Base-by-base conservation (phyloP, 176 grass and related monocot species). In the Puya raimondii region DNA sequence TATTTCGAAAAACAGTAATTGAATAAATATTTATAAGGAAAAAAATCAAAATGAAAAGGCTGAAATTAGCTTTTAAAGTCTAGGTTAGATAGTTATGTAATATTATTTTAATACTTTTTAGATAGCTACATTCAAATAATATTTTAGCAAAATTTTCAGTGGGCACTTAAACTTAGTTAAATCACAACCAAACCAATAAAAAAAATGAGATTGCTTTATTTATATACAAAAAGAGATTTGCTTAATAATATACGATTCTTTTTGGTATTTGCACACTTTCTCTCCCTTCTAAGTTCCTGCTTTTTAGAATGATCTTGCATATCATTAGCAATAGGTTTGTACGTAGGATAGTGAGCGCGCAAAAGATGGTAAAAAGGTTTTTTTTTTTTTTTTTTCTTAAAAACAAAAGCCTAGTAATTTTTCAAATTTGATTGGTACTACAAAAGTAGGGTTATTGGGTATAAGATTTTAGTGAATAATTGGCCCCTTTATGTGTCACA, bases 281-380 rank as follows among this genome's bases (percentile, higher is more conserved):
- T 13, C 20, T 69, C 66, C 50, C 51, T 59, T 23, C 22, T 22
- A 21, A 50, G 27, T 58, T 48, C 68, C 86, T 74, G 12, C 83
- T 86, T 93, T 93, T 86, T 79, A 83, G 56, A 70, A 76, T 71
- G 66, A 74, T 68, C 47, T 67, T 18, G 29, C 74, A 73, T 82
- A 86, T 79, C 86, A 93, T 84, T 86, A 86, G 50, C 17, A 79
- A 74, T 81, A 5, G 65, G 66, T 72, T 72, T 49, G 5, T 7
- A 42, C 33, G 33, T 58, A 70, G 54, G 51, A 67, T 50, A 75
- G 47, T 18, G 79, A 23, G 79, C n/a, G n/a, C n/a, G n/a, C 51
- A 25, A 66, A 66, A n/a, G 21, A 47, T 21, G 23, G 21, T 17
- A 27, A 64, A 25, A 76, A 23, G 57, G 26, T 74, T 20, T 61